phyloP scores from a whole-genome alignment of 2,329 filamentous ascomycete species.

The Plectosphaerella plurivora region DNA sequence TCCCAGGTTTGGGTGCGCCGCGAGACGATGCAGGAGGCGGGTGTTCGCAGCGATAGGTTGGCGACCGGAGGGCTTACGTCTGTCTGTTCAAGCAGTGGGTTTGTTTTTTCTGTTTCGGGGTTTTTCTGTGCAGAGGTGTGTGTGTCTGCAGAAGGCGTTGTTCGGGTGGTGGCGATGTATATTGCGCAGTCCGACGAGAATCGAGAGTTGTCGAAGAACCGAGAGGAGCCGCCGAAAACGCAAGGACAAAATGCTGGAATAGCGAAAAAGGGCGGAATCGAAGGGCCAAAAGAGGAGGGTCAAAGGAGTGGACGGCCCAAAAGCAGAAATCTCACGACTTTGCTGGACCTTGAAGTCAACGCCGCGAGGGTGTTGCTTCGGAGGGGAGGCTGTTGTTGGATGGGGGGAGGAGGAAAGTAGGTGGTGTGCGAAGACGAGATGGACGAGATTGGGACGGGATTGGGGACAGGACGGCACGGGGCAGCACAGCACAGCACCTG shows the following conservation, averaged over 20 bases:
- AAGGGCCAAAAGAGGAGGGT: background rate
- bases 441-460: background rate
- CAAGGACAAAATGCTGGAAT: conserved; percentile 16
- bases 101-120: background rate
- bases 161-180: background rate
- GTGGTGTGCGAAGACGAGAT: conserved; percentile 1
- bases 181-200: conserved; percentile 12
- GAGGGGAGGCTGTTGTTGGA: background rate
- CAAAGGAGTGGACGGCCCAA: conserved; percentile 27
- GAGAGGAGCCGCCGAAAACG: conserved; percentile 6
- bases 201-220: conserved; percentile 4
- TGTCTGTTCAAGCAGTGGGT: conserved; percentile 4
- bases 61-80: no score
- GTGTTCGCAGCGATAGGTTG: no score
- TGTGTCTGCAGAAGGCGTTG: background rate
- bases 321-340: conserved; percentile 51
- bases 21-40: no score
- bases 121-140: background rate
- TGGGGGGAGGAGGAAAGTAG: background rate
- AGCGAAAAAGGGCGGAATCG: conserved; percentile 8
- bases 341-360: conserved; percentile 5
- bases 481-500: background rate
- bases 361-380: conserved; percentile 3
- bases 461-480: background rate
- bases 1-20: no score